Conservation (phyloP, 2,329 filamentous ascomycete genomes). For the Didymella glomerata region DNA sequence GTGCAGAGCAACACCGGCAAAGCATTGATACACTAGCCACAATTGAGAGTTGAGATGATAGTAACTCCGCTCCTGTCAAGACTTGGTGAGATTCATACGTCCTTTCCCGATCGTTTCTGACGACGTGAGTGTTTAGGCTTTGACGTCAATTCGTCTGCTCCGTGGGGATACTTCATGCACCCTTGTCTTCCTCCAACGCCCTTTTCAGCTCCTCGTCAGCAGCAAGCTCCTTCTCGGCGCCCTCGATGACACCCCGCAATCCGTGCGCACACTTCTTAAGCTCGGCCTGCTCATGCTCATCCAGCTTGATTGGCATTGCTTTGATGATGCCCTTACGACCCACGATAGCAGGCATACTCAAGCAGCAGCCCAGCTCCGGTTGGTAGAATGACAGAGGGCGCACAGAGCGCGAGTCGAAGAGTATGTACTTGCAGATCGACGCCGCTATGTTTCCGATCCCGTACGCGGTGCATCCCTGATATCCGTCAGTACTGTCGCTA, state of each 20-base stretch:
- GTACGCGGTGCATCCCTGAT: conserved; percentile 57
- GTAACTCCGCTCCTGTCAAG: no score
- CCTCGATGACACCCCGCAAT: conserved; percentile 49
- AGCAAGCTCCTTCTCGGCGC: conserved; percentile 48
- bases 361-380: conserved; percentile 57
- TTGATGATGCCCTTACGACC: conserved; percentile 58
- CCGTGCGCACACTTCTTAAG: conserved; percentile 48
- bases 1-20: no score
- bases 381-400: conserved; percentile 61
- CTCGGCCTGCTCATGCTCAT: conserved; percentile 45
- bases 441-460: conserved; percentile 60
- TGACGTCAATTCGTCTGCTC: neutral
- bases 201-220: conserved; percentile 39
- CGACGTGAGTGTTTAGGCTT: neutral
- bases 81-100: no score
- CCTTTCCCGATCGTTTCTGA: no score
- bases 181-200: conserved; percentile 36
- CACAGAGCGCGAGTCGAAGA: conserved; percentile 59
- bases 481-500: neutral
- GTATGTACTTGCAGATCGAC: conserved; percentile 60
- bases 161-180: conserved; percentile 1
- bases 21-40: no score
- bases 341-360: conserved; percentile 60
- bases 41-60: no score
- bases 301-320: conserved; percentile 48